Evolutionary conservation across 305 asterid species (phyloP).

Genomic region (Plantago lanceolata): DNA sequence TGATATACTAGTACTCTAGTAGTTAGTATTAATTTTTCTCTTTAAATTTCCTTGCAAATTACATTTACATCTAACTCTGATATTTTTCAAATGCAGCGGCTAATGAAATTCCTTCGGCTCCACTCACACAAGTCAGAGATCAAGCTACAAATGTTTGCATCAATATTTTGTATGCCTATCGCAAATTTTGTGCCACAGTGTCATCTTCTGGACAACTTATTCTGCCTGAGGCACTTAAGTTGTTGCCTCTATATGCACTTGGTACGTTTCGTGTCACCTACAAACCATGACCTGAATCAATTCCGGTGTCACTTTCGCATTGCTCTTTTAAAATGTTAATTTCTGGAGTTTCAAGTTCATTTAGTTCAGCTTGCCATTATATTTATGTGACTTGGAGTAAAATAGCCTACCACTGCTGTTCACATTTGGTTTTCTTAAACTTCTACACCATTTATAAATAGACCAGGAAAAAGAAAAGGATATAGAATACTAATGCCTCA

Average conservation of each 20-base stretch:
- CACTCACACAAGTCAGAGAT: conserved; percentile 71
- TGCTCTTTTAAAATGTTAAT: too few species aligned
- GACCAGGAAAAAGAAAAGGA: too few species aligned
- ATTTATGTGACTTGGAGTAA: too few species aligned
- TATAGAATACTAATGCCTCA: too few species aligned
- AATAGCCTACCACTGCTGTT: too few species aligned
- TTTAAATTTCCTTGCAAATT: neutral
- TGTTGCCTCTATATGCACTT: conserved; percentile 76
- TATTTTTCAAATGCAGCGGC: conserved; percentile 52
- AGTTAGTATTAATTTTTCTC: neutral
- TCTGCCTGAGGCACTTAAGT: conserved; percentile 85
- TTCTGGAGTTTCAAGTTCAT: too few species aligned
- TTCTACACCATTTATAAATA: too few species aligned
- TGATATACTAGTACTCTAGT: neutral
- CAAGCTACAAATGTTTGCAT: conserved; percentile 73
- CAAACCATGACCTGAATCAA: neutral
- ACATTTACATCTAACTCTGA: conserved; percentile 19
- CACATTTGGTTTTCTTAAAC: too few species aligned
- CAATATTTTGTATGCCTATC: conserved; percentile 74
- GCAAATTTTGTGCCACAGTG: conserved; percentile 81
- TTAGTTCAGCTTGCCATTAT: too few species aligned
- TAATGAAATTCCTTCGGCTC: conserved; percentile 67
- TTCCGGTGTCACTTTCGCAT: neutral
- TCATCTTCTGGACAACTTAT: conserved; percentile 81
- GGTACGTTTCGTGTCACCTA: conserved; percentile 47